Conservation (phyloP, 345 rosid genomes). For the Melaleuca quinquenervia region DNA sequence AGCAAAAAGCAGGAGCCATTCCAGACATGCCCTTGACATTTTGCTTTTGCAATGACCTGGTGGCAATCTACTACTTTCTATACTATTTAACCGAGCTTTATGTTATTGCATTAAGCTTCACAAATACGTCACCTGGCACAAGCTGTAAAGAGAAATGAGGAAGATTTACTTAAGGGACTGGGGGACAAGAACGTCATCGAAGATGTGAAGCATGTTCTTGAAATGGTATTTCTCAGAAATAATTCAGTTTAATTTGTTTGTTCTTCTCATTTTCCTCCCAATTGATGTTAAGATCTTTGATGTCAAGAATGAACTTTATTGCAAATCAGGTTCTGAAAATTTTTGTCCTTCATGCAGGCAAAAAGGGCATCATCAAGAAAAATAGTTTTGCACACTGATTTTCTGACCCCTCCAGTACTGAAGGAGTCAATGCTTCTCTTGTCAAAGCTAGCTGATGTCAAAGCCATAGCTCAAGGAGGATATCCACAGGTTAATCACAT, state of each 20-base stretch:
- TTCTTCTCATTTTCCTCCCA: not conserved
- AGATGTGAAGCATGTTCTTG: constrained; percentile 74
- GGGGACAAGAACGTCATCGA: constrained; percentile 42
- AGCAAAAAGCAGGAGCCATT: not conserved
- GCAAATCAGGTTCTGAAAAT: not conserved
- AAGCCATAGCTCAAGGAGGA: constrained; percentile 71
- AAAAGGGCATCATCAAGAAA: constrained; percentile 57
- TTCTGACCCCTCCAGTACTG: constrained; percentile 76
- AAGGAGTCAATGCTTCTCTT: constrained; percentile 54
- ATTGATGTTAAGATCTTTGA: not conserved
- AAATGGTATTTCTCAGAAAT: constrained; percentile 34
- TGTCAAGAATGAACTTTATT: not conserved
- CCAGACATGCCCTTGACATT: not conserved
- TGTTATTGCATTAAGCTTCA: constrained; percentile 10
- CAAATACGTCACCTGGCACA: constrained; percentile 44
- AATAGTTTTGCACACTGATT: constrained; percentile 64
- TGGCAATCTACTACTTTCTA: not conserved
- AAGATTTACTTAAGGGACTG: constrained; percentile 44
- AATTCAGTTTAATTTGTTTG: not conserved
- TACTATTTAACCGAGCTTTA: not conserved
- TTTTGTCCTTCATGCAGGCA: constrained; percentile 27
- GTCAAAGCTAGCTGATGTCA: constrained; percentile 58
- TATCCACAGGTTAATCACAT: constrained; percentile 61
- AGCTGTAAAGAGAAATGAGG: constrained; percentile 56
- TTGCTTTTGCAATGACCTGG: not conserved